Percentiles rank a stretch among this genome's conserved stretches.
Evolutionary conservation across 768 basidiomycete species (phyloP).

Genomic region (Mycena latifolia): DNA sequence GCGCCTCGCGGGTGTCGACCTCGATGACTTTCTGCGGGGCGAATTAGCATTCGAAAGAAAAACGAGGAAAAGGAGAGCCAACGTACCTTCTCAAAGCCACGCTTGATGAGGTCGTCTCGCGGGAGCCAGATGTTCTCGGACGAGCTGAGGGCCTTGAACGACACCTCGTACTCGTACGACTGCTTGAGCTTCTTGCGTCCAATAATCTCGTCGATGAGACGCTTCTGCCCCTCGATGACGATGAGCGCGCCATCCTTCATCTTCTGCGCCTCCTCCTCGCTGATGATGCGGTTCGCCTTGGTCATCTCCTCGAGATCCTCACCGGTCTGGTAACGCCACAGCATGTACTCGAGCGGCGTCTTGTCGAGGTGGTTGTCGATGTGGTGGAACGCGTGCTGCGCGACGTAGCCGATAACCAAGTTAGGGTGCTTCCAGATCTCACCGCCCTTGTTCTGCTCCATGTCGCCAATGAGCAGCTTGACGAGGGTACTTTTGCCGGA

Average conservation of each 20-base stretch:
- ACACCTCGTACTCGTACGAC: constrained; percentile 98
- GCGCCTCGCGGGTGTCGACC: constrained; percentile 97
- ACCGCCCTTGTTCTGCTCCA: constrained; percentile 96
- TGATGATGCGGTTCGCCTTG: constrained; percentile 91
- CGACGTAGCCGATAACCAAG: constrained; percentile 99
- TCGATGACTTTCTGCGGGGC: constrained; percentile 88
- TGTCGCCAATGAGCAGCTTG: constrained; percentile 96
- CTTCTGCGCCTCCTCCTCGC: constrained; percentile 90
- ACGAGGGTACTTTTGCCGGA: constrained; percentile 98
- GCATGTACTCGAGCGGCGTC: constrained; percentile 98
- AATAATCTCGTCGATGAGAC: constrained; percentile 92
- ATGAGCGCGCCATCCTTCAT: constrained; percentile 95
- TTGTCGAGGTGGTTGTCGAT: constrained; percentile 99
- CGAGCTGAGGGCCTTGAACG: constrained; percentile 94
- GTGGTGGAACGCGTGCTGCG: constrained; percentile 99
- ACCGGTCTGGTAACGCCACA: constrained; percentile 99
- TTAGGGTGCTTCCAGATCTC: constrained; percentile 99
- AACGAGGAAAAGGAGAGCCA: background rate
- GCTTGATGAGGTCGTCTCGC: constrained; percentile 97
- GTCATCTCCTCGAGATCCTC: constrained; percentile 97
- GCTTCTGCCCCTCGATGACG: constrained; percentile 94
- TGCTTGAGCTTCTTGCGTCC: constrained; percentile 98
- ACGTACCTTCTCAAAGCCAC: constrained; percentile 92
- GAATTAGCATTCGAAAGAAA: constrained; percentile 32
- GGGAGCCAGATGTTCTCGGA: constrained; percentile 99